Evolutionary conservation across 805 yeast species (phyloP), one percentile per base, ranked within the genome.

Genomic region (Hanseniaspora thailandica): DNA sequence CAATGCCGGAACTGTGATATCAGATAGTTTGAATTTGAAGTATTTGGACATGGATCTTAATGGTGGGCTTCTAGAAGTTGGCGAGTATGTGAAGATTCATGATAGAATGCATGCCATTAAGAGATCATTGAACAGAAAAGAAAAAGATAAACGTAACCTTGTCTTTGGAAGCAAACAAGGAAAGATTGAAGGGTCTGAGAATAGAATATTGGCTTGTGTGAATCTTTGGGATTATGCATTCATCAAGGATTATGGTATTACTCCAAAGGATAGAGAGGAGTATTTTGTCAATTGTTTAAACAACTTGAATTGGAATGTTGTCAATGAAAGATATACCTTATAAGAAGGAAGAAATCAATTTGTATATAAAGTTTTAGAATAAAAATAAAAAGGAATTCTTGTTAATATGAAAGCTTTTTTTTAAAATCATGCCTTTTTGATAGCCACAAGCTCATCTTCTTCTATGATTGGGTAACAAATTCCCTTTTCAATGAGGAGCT

Each of bases 201-300:
- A 40, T 8, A 48, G 44, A 38, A 30, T 48, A 6, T 69, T 93
- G 45, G 73, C 93, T 59, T 84, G 81, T 48, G 74, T 88, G 58
- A 86, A 81, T 67, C 75, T 84, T 59, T 89, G 97, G 96, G 95
- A 90, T 66, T 78, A 81, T 58, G 86, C 96, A n/a, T 93, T 82
- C 66, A 61, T 87, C 44, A 70, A 76, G 26, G 97, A 93, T 67
- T 90, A 82, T 68, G 96, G 97, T 45, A 75, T 86, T 49, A 63
- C 61, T 22, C 28, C 34, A 17, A 44, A 25, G 22, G 94, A 93
- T 23, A 84, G 82, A 69, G 71, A 76, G 43, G 72, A 76, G 51
- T 93, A 84, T 67, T 74, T 93, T 59, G 77, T 77, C 56, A 82
- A 81, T 57, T 81, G 82, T 62, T 81, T 95, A 80, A 76, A 80